These are phyloP conservation scores for Penicillium malachiteum DNA, from an alignment of 495 filamentous ascomycete species.

Conservation along the genomic window DNA sequence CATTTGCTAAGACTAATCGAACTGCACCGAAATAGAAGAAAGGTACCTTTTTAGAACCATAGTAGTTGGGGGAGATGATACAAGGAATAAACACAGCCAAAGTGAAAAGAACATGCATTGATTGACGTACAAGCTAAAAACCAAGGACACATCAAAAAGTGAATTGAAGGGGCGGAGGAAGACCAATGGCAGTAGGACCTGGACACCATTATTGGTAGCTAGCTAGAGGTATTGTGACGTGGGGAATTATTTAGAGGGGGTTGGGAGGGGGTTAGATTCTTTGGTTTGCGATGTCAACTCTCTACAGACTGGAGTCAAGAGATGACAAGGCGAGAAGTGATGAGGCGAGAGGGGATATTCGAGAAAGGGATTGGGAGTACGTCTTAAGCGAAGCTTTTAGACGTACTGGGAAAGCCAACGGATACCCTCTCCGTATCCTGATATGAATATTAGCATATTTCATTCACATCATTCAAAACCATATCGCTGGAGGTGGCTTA, in stretches of 20 bases:
- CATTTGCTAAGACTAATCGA: no score
- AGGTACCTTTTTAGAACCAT: no score
- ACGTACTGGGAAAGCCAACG: constrained; percentile 57
- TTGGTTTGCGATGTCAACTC: neutral
- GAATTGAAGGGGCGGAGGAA: neutral
- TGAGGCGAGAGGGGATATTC: neutral
- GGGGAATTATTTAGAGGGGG: neutral
- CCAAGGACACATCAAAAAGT: constrained; percentile 1
- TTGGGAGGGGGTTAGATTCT: neutral
- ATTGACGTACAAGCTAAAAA: constrained; percentile 2
- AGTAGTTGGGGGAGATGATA: no score
- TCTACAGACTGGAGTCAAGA: neutral
- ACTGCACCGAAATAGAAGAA: no score
- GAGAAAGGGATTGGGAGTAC: no score
- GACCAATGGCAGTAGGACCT: neutral
- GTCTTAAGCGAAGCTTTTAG: constrained; percentile 21
- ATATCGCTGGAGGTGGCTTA: constrained; percentile 19
- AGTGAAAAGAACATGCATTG: constrained; percentile 6
- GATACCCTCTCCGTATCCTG: constrained; percentile 56
- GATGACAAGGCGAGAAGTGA: neutral
- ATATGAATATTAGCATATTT: constrained; percentile 5
- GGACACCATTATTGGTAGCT: constrained; percentile 1
- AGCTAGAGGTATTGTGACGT: neutral
- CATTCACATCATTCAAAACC: neutral
- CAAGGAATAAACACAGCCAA: neutral